Evolutionary conservation across 2,329 filamentous ascomycete genomes (phyloP).

Genomic region (Plectosphaerella cucumerina): DNA sequence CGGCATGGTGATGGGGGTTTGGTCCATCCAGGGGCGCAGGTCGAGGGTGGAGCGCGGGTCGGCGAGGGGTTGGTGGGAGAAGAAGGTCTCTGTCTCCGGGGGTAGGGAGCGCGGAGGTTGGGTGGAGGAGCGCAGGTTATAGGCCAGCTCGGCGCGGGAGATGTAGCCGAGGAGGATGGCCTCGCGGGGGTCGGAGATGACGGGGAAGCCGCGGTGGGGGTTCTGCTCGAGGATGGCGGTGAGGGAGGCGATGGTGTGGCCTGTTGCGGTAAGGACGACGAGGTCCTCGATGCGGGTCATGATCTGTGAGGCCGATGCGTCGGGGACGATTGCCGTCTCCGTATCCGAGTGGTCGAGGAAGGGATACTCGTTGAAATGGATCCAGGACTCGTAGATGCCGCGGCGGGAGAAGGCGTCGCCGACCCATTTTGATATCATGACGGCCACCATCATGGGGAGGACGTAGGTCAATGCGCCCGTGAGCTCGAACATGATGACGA

Average conservation of each 20-base stretch:
- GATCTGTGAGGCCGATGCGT: conserved; percentile 79
- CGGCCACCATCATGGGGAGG: conserved; percentile 96
- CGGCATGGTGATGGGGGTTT: conserved; percentile 89
- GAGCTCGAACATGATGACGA: conserved; percentile 99
- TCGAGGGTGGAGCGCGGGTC: conserved; percentile 78
- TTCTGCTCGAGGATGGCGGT: conserved; percentile 67
- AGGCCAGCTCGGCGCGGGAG: conserved; percentile 82
- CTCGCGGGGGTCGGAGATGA: conserved; percentile 73
- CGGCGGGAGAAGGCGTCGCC: conserved; percentile 90
- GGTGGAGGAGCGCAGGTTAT: conserved; percentile 65
- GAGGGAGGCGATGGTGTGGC: conserved; percentile 79
- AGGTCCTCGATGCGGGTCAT: conserved; percentile 94
- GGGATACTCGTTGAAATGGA: conserved; percentile 91
- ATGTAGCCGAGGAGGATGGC: conserved; percentile 89
- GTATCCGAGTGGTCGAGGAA: conserved; percentile 81
- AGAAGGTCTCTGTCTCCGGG: conserved; percentile 73
- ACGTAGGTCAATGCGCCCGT: conserved; percentile 95
- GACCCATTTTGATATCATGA: conserved; percentile 98
- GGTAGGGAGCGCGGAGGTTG: conserved; percentile 55
- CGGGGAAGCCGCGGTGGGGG: conserved; percentile 85
- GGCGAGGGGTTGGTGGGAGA: conserved; percentile 76
- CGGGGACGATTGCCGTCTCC: conserved; percentile 71
- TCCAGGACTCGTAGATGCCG: conserved; percentile 98
- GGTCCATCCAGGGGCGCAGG: conserved; percentile 96
- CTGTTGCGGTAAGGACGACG: conserved; percentile 78